A percentile compares a stretch with the other conserved stretches of the same genome.
These are phyloP conservation scores for Ustilago hordei DNA, from an alignment of 1,284 basidiomycete species.

Conservation along the genomic window DNA sequence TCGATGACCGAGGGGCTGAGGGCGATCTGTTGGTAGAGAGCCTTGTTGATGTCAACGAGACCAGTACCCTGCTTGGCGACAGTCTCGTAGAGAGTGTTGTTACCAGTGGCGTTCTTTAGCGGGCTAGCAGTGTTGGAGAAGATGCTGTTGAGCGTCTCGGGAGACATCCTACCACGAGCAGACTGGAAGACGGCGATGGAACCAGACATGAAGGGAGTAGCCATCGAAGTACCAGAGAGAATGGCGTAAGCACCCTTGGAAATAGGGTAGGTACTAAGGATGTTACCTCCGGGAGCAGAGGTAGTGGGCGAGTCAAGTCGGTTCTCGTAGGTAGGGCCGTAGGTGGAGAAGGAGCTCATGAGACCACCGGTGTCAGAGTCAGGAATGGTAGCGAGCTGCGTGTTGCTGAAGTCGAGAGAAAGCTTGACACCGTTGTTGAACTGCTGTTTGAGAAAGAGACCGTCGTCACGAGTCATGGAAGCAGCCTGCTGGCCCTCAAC, in stretches of 20 bases:
- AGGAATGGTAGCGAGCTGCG: constrained; percentile 60
- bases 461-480: constrained; percentile 50
- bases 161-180: constrained; percentile 71
- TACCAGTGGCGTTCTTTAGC: constrained; percentile 72
- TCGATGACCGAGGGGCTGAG: constrained; percentile 76
- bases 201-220: constrained; percentile 74
- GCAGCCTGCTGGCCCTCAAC: constrained; percentile 49
- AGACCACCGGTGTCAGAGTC: constrained; percentile 74
- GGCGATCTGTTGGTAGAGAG: constrained; percentile 73
- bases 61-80: constrained; percentile 78
- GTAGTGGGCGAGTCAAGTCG: constrained; percentile 74
- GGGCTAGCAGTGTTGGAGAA: constrained; percentile 76
- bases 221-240: constrained; percentile 71
- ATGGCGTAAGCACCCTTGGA: constrained; percentile 71
- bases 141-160: constrained; percentile 71
- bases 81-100: constrained; percentile 74
- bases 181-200: constrained; percentile 76
- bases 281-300: constrained; percentile 75
- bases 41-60: constrained; percentile 76
- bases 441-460: constrained; percentile 69
- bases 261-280: constrained; percentile 62
- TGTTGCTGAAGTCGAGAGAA: constrained; percentile 74
- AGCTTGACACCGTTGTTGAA: constrained; percentile 71
- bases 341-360: constrained; percentile 75
- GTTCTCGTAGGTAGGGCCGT: constrained; percentile 76